These are phyloP conservation scores for Ampelocalamus luodianensis DNA, from an alignment of 176 grass and related monocot species.

Conservation along the genomic window DNA sequence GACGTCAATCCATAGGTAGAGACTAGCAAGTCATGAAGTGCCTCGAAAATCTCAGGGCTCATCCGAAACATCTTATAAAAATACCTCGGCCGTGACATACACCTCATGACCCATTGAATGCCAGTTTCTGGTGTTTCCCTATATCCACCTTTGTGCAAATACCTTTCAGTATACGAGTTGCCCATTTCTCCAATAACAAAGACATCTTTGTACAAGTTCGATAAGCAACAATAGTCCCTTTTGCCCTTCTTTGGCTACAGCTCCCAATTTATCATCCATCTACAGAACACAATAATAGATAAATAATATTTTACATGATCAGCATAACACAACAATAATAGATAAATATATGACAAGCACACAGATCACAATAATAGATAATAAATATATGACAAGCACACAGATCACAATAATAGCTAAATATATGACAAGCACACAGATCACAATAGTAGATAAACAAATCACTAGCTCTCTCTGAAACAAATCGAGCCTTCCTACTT, in stretches of 20 bases:
- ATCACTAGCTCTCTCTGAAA: no score
- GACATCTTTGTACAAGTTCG: background rate
- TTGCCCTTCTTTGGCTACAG: background rate
- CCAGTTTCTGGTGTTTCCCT: background rate
- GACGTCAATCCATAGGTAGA: background rate
- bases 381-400: no score
- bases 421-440: no score
- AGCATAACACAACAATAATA: no score
- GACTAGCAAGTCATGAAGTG: background rate
- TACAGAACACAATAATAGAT: no score
- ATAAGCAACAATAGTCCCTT: background rate
- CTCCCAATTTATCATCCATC: no score
- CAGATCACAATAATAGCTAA: no score
- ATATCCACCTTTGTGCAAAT: background rate
- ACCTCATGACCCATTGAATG: background rate
- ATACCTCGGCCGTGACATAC: background rate
- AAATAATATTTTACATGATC: no score
- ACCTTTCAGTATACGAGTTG: background rate
- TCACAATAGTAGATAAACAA: no score
- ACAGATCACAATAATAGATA: no score
- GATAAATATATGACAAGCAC: no score
- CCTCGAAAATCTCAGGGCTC: background rate
- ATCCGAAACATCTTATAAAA: slow-evolving; percentile 11
- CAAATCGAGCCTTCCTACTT: no score
- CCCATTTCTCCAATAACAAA: background rate